These are phyloP conservation scores for Hirsutella thompsonii DNA, from an alignment of 2,329 filamentous ascomycete species.

Conservation along the genomic window DNA sequence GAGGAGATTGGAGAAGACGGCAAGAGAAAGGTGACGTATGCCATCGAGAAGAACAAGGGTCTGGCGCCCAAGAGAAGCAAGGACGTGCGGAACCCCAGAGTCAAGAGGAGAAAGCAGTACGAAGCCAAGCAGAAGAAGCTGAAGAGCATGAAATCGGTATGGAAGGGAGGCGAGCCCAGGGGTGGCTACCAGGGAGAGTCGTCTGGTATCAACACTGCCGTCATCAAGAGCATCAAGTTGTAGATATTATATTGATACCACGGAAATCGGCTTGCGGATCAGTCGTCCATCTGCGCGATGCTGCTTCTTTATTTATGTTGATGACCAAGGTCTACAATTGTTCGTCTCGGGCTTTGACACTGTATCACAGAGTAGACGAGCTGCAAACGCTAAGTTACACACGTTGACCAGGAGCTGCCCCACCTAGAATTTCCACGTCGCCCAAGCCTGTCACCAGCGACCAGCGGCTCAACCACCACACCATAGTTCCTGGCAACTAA, in stretches of 20 bases:
- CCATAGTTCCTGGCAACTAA: no score
- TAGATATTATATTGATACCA: conserved; percentile 30
- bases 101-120: conserved; percentile 96
- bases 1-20: conserved; percentile 68
- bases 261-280: neutral
- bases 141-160: conserved; percentile 70
- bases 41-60: conserved; percentile 96
- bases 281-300: no score
- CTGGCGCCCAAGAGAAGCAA: conserved; percentile 82
- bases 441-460: no score
- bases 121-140: conserved; percentile 98
- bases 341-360: no score
- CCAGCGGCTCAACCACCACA: no score
- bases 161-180: conserved; percentile 72
- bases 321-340: no score
- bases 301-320: neutral
- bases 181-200: conserved; percentile 84
- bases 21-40: conserved; percentile 84
- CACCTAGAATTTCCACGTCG: no score
- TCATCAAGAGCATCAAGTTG: conserved; percentile 90
- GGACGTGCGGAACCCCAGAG: conserved; percentile 84
- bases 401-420: no score
- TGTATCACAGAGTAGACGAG: no score
- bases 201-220: conserved; percentile 86
- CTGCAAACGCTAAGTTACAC: no score